These are phyloP conservation scores for Aspergillus ochraceoroseus DNA, from an alignment of 2,329 filamentous ascomycete species.

Conservation along the genomic window DNA sequence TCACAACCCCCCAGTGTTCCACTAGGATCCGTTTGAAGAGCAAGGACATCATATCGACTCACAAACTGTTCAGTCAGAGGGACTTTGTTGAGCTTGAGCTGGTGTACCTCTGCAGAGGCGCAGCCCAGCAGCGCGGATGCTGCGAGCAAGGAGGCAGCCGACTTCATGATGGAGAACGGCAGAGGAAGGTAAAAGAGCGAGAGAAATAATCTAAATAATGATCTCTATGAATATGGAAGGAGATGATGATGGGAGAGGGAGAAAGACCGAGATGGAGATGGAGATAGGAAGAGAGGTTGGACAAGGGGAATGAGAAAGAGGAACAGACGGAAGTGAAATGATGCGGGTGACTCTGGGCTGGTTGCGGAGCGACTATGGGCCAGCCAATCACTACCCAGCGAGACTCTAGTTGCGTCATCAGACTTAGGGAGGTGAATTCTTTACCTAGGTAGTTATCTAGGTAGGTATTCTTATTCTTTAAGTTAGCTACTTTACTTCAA, in stretches of 20 bases:
- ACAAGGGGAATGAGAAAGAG: slow-evolving; percentile 10
- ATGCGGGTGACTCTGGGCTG: slow-evolving; percentile 19
- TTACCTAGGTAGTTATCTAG: background rate
- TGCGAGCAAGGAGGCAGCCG: slow-evolving; percentile 71
- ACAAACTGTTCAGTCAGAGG: slow-evolving; percentile 89
- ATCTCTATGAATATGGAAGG: slow-evolving; percentile 17
- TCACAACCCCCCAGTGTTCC: too few species aligned
- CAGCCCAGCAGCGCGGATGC: slow-evolving; percentile 75
- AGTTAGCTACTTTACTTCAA: background rate
- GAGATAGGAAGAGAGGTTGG: slow-evolving; percentile 20
- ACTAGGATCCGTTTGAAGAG: background rate
- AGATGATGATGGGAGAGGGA: slow-evolving; percentile 19
- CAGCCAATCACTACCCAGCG: slow-evolving; percentile 22
- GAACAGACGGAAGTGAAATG: slow-evolving; percentile 23
- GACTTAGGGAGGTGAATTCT: slow-evolving; percentile 12
- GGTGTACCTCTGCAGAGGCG: slow-evolving; percentile 82
- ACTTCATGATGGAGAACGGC: slow-evolving; percentile 65
- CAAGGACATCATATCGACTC: slow-evolving; percentile 39
- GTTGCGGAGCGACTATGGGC: slow-evolving; percentile 23
- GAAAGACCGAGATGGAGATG: slow-evolving; percentile 21
- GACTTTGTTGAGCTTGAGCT: slow-evolving; percentile 97
- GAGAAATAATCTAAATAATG: slow-evolving; percentile 18
- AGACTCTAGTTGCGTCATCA: slow-evolving; percentile 22
- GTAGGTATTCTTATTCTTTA: background rate
- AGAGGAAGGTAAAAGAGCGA: slow-evolving; percentile 7